Evolutionary conservation across 169 alveolate species (phyloP).

Genomic region (Theileria orientalis): DNA sequence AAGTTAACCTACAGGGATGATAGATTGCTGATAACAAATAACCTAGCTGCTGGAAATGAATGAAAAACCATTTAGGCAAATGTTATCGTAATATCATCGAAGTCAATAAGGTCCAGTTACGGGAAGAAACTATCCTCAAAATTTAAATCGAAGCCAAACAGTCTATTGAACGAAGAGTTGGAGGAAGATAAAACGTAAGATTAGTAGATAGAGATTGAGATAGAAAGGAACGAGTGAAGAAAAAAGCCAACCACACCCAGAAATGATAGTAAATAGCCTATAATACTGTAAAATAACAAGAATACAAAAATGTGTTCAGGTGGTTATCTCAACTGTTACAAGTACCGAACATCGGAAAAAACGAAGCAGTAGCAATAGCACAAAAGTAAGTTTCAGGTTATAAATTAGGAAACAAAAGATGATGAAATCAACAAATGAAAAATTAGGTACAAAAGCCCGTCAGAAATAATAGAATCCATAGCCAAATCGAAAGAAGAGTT

Average conservation of each 20-base stretch:
- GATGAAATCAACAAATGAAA: too few relatives aligned
- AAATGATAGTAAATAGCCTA: too few relatives aligned
- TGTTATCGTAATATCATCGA: conserved; percentile 9
- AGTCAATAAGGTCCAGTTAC: conserved; percentile 39
- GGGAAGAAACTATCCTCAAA: background rate
- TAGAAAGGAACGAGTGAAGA: too few relatives aligned
- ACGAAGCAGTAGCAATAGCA: conserved; percentile 51
- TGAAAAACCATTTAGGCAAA: conserved; percentile 17
- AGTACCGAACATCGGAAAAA: conserved; percentile 58
- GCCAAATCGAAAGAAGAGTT: conserved; percentile 17
- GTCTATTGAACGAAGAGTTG: background rate
- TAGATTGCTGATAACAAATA: too few relatives aligned
- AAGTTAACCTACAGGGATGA: too few relatives aligned
- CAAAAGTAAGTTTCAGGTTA: conserved; percentile 14
- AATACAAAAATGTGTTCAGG: conserved; percentile 1
- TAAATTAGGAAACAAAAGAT: too few relatives aligned
- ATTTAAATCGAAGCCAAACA: conserved; percentile 31
- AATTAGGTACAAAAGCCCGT: conserved; percentile 49
- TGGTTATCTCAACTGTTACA: conserved; percentile 64
- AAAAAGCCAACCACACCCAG: too few relatives aligned
- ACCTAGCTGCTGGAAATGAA: too few relatives aligned
- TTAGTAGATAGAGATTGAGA: background rate
- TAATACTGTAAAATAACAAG: too few relatives aligned
- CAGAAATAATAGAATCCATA: conserved; percentile 44
- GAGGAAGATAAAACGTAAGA: conserved; percentile 28